Percentiles rank a stretch among this genome's conserved stretches.
phyloP scores from a whole-genome alignment of 805 yeast genomes.

The Yarrowia hollandica region DNA sequence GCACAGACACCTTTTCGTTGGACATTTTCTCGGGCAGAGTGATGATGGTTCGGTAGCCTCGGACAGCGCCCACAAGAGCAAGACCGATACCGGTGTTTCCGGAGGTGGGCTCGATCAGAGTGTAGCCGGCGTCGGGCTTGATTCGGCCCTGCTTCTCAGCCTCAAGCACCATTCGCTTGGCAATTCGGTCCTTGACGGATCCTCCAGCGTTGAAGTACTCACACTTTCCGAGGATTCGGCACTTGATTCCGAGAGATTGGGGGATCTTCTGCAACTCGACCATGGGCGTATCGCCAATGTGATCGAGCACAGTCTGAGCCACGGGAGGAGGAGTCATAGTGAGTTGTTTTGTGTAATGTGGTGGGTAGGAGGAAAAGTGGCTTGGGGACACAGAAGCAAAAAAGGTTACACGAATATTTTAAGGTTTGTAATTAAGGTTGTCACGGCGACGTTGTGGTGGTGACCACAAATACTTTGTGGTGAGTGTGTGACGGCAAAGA shows the following conservation, averaged over 20 bases:
- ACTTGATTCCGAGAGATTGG: constrained; percentile 70
- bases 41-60: constrained; percentile 82
- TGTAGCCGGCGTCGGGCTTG: constrained; percentile 67
- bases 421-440: neutral
- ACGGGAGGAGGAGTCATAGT: constrained; percentile 43
- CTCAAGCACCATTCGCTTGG: constrained; percentile 80
- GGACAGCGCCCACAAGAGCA: constrained; percentile 83
- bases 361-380: neutral
- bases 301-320: constrained; percentile 61
- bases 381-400: neutral
- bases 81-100: constrained; percentile 92
- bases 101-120: constrained; percentile 84
- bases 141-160: constrained; percentile 77
- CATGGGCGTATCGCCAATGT: constrained; percentile 84
- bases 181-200: constrained; percentile 85
- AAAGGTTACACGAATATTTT: neutral
- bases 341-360: neutral
- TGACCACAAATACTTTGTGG: too few species aligned
- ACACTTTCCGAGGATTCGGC: constrained; percentile 62
- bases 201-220: constrained; percentile 90
- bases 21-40: constrained; percentile 92
- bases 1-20: constrained; percentile 82
- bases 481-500: too few species aligned
- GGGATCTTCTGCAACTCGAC: constrained; percentile 75
- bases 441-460: neutral